Evolutionary conservation across 495 filamentous ascomycete species (phyloP), one percentile per base, ranked within the genome.

Genomic region (Parathielavia hyrcaniae): DNA sequence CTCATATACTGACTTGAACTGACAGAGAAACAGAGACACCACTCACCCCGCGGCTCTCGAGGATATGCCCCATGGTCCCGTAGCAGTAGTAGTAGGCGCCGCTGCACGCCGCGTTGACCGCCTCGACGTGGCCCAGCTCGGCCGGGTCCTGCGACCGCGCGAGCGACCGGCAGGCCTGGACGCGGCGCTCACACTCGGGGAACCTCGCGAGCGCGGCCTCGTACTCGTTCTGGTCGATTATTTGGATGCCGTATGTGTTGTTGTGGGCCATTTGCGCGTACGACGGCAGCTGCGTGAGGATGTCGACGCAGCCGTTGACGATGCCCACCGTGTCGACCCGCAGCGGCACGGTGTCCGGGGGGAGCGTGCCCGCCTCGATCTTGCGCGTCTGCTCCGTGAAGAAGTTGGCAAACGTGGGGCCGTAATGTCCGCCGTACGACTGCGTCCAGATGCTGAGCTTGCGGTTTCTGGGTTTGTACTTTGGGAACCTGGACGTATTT

Each of bases 241-340:
- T 73, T 43, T 81, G 62, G 35, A 91, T 81, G 17, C 79, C 81
- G 62, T 90, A 92, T 5, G 87, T 86, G 51, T 67, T 91, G 71
- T 86, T 82, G 58, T 81, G 79, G 19, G 85, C 86, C 62, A 85
- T 83, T 8, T 80, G 70, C 0, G 84, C 80, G 59, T 86, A 88
- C 22, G 69, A 78, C 5, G 79, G 77, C 19, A 74, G 77, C 72
- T 91, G 87, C 4, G 81, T 77, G 17, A 79, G 63, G 40, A 82
- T 71, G 69, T 92, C 87, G 34, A 91, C 77, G 62, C 86, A 87
- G n/a, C 85, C 88, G 67, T 91, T 93, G 46, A 87, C 61, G 40
- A 84, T 78, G 10, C 79, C 75, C 12, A 84, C 67, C 23, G 81
- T 79, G 55, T 74, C 77, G 34, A 87, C 69, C 43, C 78, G 75